phyloP scores from a whole-genome alignment of 2,329 filamentous ascomycete genomes.

The Xylariaceae sp. region DNA sequence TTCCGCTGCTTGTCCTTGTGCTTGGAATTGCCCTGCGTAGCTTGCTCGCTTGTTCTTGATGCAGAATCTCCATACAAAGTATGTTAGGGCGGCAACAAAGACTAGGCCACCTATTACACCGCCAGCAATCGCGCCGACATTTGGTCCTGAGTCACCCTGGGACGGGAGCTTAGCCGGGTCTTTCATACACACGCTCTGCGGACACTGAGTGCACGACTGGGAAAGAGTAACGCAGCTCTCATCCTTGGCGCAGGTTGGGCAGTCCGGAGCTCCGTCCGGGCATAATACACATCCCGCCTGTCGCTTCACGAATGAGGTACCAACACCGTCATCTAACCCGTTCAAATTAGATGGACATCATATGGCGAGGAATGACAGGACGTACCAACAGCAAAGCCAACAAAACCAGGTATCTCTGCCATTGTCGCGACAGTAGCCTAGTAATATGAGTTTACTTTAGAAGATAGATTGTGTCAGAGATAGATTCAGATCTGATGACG shows the following conservation, averaged over 20 bases:
- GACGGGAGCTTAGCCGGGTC: conserved; percentile 22
- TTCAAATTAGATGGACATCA: conserved; percentile 15
- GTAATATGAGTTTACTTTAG: background rate
- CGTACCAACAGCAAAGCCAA: conserved; percentile 28
- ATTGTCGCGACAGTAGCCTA: conserved; percentile 16
- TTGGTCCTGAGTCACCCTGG: conserved; percentile 44
- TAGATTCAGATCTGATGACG: conserved; percentile 11
- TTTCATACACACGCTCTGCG: conserved; percentile 42
- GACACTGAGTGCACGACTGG: conserved; percentile 42
- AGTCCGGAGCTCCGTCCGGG: conserved; percentile 37
- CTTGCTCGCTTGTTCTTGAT: conserved; percentile 70
- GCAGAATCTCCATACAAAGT: conserved; percentile 81
- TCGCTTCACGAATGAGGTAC: conserved; percentile 35
- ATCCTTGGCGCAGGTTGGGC: conserved; percentile 40
- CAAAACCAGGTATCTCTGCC: conserved; percentile 28
- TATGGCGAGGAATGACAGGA: conserved; percentile 4
- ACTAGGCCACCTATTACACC: conserved; percentile 81
- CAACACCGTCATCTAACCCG: conserved; percentile 22
- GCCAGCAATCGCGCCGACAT: conserved; percentile 81
- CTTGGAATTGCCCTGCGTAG: conserved; percentile 53
- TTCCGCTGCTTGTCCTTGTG: conserved; percentile 26
- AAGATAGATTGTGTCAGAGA: background rate
- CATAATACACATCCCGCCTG: conserved; percentile 43
- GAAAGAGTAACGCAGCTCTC: conserved; percentile 43
- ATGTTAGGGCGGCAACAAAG: conserved; percentile 68